Conservation (phyloP, 1,139 yeast genomes). For the Candida sp. region DNA sequence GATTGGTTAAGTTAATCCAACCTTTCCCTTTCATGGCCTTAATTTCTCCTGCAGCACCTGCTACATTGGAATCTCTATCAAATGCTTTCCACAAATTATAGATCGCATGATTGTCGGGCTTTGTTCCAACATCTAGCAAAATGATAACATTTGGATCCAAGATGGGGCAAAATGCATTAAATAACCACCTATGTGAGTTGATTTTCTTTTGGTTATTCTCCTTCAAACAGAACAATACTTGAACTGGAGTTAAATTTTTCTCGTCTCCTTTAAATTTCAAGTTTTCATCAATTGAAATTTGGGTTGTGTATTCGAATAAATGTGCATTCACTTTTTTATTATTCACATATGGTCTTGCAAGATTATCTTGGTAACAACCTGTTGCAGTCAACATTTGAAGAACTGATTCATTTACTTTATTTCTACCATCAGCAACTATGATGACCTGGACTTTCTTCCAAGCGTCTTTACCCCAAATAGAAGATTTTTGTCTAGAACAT, state of each 20-base stretch:
- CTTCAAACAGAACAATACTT: constrained; percentile 83
- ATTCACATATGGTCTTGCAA: constrained; percentile 91
- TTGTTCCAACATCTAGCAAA: constrained; percentile 88
- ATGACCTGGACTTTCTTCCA: constrained; percentile 95
- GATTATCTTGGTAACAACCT: constrained; percentile 95
- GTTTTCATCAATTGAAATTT: constrained; percentile 79
- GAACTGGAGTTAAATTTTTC: constrained; percentile 89
- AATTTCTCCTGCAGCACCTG: constrained; percentile 98
- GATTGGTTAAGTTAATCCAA: constrained; percentile 77
- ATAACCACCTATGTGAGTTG: constrained; percentile 94
- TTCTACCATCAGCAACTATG: constrained; percentile 91
- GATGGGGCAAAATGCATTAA: constrained; percentile 88
- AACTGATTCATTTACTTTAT: constrained; percentile 78
- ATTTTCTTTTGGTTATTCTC: constrained; percentile 88
- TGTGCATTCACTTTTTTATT: constrained; percentile 90
- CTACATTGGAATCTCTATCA: constrained; percentile 92
- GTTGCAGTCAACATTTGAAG: constrained; percentile 85
- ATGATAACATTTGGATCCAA: constrained; percentile 86
- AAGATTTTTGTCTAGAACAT: constrained; percentile 73
- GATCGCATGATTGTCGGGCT: constrained; percentile 78
- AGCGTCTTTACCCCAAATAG: constrained; percentile 92
- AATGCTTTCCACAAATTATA: constrained; percentile 97
- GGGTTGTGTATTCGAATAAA: constrained; percentile 91
- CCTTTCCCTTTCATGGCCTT: constrained; percentile 90
- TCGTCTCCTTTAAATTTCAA: constrained; percentile 76